phyloP scores from a whole-genome alignment of 768 basidiomycete genomes.

The Boletus sp. region DNA sequence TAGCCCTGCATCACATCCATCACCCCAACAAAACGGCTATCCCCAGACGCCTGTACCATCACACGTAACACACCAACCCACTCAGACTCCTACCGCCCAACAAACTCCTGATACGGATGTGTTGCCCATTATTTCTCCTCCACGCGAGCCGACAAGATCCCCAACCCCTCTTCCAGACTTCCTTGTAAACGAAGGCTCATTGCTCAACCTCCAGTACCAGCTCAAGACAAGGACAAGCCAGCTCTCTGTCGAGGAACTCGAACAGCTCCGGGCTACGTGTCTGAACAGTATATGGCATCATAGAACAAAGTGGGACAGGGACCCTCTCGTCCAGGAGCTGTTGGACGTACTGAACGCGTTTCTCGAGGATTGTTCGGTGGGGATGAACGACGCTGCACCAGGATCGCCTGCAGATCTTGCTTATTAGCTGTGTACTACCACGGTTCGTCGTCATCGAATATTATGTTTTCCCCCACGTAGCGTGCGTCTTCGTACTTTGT shows the following conservation, averaged over 20 bases:
- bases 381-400: constrained; percentile 5
- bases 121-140: constrained; percentile 22
- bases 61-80: not conserved
- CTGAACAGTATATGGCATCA: constrained; percentile 81
- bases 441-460: not conserved
- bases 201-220: constrained; percentile 48
- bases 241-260: constrained; percentile 85
- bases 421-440: constrained; percentile 1
- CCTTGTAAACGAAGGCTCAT: constrained; percentile 49
- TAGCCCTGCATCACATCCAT: not conserved
- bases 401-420: constrained; percentile 1
- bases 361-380: constrained; percentile 55
- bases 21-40: constrained; percentile 11
- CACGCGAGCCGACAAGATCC: constrained; percentile 49
- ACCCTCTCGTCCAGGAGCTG: constrained; percentile 59
- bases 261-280: constrained; percentile 86
- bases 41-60: constrained; percentile 10
- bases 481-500: not conserved
- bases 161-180: constrained; percentile 82
- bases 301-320: constrained; percentile 81
- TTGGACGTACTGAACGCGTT: constrained; percentile 58
- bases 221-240: constrained; percentile 54
- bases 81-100: constrained; percentile 8
- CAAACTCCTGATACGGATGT: constrained; percentile 12
- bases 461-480: not conserved